phyloP scores from a whole-genome alignment of 352 stramenopile genomes.

The Blastocystis sp. region DNA sequence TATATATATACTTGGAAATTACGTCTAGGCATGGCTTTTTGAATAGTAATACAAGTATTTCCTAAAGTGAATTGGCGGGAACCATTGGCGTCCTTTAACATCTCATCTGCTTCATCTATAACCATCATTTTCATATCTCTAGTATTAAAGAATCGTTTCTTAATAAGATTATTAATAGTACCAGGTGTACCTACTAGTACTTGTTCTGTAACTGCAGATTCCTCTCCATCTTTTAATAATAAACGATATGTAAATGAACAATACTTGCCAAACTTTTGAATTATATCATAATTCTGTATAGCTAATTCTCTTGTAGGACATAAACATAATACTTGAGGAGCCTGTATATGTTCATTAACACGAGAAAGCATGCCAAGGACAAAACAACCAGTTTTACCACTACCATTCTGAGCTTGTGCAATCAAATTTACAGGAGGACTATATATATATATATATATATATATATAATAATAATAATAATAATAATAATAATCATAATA shows the following conservation, averaged over 20 bases:
- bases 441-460: too few relatives aligned
- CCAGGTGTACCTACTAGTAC: conserved; percentile 15
- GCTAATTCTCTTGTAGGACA: conserved; percentile 13
- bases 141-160: neutral
- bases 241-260: conserved; percentile 6
- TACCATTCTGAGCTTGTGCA: conserved; percentile 33
- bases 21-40: neutral
- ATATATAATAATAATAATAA: too few relatives aligned
- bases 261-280: conserved; percentile 2
- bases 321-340: conserved; percentile 14
- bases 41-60: neutral
- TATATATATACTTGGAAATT: too few relatives aligned
- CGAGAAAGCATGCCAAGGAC: conserved; percentile 11
- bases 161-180: neutral
- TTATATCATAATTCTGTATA: conserved; percentile 21
- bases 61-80: conserved; percentile 5
- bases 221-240: conserved; percentile 8
- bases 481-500: too few relatives aligned
- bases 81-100: too few relatives aligned
- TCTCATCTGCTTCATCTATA: conserved; percentile 29
- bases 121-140: conserved; percentile 5
- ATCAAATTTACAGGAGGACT: conserved; percentile 23
- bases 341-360: neutral
- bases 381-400: conserved; percentile 31
- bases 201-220: conserved; percentile 8